phyloP scores from a whole-genome alignment of 345 rosid species.

The Acer campestre region DNA sequence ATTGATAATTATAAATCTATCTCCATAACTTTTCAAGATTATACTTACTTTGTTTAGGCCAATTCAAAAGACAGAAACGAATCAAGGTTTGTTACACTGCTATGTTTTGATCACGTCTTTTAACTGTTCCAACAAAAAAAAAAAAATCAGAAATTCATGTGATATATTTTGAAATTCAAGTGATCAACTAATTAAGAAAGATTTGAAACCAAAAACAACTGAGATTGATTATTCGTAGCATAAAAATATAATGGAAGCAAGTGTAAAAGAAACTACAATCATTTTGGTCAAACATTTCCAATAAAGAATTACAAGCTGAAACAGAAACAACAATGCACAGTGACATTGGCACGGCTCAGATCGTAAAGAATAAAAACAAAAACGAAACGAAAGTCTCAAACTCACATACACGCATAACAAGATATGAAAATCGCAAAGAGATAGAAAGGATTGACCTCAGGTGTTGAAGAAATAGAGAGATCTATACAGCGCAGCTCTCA shows the following conservation, averaged over 20 bases:
- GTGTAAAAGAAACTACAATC: neutral
- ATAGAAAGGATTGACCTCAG: conserved; percentile 16
- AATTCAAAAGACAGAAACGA: neutral
- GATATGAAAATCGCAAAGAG: neutral
- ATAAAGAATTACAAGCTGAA: neutral
- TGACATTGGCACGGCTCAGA: neutral
- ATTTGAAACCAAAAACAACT: neutral
- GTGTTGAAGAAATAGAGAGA: conserved; percentile 4
- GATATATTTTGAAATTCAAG: neutral
- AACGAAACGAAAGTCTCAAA: neutral
- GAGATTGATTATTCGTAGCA: neutral
- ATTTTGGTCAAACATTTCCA: neutral
- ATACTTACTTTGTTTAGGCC: neutral
- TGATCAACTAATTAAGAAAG: neutral
- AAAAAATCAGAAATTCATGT: neutral
- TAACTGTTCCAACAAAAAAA: conserved; percentile 11
- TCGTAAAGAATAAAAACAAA: neutral
- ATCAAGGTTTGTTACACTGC: neutral
- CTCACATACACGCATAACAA: neutral
- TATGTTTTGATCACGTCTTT: neutral
- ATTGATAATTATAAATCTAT: neutral
- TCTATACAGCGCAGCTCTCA: neutral
- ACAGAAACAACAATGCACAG: neutral
- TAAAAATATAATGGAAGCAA: neutral
- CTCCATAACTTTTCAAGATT: neutral